Conservation (phyloP, 1,139 yeast species). For the Yamadazyma spencermartinsiae region DNA sequence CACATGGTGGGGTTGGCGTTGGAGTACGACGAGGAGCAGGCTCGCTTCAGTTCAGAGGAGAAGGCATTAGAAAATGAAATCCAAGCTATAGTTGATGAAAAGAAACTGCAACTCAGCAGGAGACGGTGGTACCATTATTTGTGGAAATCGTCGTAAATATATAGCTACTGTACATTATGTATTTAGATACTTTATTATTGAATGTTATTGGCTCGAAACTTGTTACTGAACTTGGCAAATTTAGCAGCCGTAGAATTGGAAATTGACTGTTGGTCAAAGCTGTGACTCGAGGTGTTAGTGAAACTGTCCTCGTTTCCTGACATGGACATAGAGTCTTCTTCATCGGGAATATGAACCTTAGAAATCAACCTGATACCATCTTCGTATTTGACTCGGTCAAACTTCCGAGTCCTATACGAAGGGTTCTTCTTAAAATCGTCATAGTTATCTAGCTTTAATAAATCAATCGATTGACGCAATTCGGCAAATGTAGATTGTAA, state of each 20-base stretch:
- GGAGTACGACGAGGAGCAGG: slow-evolving; percentile 33
- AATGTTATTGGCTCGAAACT: slow-evolving; percentile 10
- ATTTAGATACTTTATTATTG: not conserved
- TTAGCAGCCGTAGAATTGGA: slow-evolving; percentile 37
- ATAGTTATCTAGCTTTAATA: slow-evolving; percentile 38
- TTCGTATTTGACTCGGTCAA: slow-evolving; percentile 43
- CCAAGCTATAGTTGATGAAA: slow-evolving; percentile 32
- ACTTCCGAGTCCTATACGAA: slow-evolving; percentile 40
- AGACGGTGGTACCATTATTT: slow-evolving; percentile 24
- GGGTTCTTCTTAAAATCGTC: slow-evolving; percentile 43
- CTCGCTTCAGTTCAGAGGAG: slow-evolving; percentile 24
- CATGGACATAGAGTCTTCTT: slow-evolving; percentile 12
- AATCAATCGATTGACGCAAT: slow-evolving; percentile 45
- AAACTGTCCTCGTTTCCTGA: slow-evolving; percentile 20
- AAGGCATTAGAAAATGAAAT: slow-evolving; percentile 30
- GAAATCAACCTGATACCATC: slow-evolving; percentile 40
- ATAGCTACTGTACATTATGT: not conserved
- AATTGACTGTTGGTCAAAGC: slow-evolving; percentile 27
- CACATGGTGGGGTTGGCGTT: slow-evolving; percentile 35
- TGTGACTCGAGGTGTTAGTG: slow-evolving; percentile 19
- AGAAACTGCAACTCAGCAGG: slow-evolving; percentile 22
- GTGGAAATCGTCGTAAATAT: slow-evolving; percentile 18
- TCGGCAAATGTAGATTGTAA: slow-evolving; percentile 47
- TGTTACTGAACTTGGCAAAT: slow-evolving; percentile 41
- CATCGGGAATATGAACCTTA: slow-evolving; percentile 32